Base-by-base conservation (phyloP, 805 yeast genomes). In the Ogataea thermomethanolica region DNA sequence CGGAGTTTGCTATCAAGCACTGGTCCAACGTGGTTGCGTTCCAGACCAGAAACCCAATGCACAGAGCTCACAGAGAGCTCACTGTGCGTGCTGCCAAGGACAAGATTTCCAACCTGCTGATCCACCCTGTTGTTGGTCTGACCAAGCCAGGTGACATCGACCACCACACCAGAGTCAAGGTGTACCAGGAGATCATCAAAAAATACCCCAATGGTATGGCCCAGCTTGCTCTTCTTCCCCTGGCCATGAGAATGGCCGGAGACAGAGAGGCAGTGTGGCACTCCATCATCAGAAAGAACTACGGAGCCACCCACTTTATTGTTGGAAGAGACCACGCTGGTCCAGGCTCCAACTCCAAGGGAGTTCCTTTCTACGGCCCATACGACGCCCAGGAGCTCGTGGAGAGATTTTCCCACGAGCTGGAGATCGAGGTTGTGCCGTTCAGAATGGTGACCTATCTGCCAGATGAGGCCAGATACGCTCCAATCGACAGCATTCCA, bases 201-300 rank as follows among this genome's bases (percentile, higher is more conserved):
- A 84, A 91, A 58, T 90, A 86, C 67, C 98, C 97, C 37, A 84
- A 81, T 49, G 96, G 96, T 39, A 83, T 90, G 78, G 97, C 97
- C 11, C 79, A 85, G 50, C 71, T 90, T 47, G 82, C 96, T 7
- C 70, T 90, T 49, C 73, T 90, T 54, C 98, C 98, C 9, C 73
- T 90, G 58, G 98, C 98, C 28, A 90, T 90, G 98, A 82, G 98
- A 74, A 90, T 90, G 98, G 97, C 93, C 41, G 98, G 98, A 65
- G 97, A 91, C 65, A 80, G 95, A 64, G 98, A 90, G 69, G 98
- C 98, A 15, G 85, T 90, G 32, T 91, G 97, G 97, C 98, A 90
- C 62, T 96, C 97, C 12, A 83, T 91, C 57, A 90, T 90, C 62
- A 84, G 98, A 68, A 87, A 88, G 73, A 90, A 90, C 70, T 89